Evolutionary conservation across 768 basidiomycete species (phyloP).

Genomic region (Boletus insuetus): DNA sequence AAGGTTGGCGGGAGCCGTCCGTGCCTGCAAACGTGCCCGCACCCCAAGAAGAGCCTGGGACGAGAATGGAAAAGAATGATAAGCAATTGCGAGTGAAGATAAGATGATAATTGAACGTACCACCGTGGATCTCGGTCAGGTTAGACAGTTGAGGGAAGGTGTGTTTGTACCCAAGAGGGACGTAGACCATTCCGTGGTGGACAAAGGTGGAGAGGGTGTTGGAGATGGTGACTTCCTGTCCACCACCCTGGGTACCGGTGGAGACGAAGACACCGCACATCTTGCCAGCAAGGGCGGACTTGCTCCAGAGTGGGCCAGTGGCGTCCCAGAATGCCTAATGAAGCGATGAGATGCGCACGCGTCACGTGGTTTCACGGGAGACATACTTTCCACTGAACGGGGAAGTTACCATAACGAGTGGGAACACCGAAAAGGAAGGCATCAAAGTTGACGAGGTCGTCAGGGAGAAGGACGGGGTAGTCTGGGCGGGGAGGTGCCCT

Average conservation of each 20-base stretch:
- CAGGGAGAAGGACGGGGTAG: constrained; percentile 41
- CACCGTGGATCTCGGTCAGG: constrained; percentile 45
- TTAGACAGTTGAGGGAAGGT: constrained; percentile 38
- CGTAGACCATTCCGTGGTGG: constrained; percentile 54
- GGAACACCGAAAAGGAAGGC: constrained; percentile 47
- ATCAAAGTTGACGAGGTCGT: constrained; percentile 33
- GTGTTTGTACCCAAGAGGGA: constrained; percentile 52
- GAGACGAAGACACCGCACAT: constrained; percentile 46
- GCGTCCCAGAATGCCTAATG: constrained; percentile 46
- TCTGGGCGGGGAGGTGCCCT: constrained; percentile 67
- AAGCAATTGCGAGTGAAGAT: not conserved
- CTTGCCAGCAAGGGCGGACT: constrained; percentile 44
- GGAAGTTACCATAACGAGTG: constrained; percentile 48
- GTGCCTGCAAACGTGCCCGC: constrained; percentile 63
- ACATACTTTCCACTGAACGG: constrained; percentile 58
- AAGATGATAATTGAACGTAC: constrained; percentile 26
- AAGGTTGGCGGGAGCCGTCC: constrained; percentile 60
- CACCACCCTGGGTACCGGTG: constrained; percentile 46
- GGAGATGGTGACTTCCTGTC: constrained; percentile 41
- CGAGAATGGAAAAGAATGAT: not conserved
- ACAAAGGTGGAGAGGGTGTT: constrained; percentile 44
- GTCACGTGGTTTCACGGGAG: not conserved
- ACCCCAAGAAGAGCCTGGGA: constrained; percentile 72
- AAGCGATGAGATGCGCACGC: constrained; percentile 20
- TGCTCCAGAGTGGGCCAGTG: constrained; percentile 46